Base-by-base conservation (phyloP, 2,329 filamentous ascomycete genomes). In the Pseudogymnoascus destructans region DNA sequence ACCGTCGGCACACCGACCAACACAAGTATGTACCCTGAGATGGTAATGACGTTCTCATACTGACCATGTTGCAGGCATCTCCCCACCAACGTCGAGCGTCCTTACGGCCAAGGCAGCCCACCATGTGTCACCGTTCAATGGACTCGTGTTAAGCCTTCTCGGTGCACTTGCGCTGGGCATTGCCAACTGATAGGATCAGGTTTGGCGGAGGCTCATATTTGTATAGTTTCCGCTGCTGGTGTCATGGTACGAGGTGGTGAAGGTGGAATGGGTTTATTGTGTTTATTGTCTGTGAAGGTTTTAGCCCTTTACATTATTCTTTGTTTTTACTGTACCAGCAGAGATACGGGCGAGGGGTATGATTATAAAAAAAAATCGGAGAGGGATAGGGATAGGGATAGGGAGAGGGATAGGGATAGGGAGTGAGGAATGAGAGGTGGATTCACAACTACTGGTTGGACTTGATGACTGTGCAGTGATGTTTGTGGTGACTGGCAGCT, bases 271-370 rank as follows among this genome's bases (percentile, higher is more conserved):
- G 25, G 23, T 30, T 30, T 15, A 52, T 52, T 52, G 25, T 52
- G 30, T 52, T 30, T 52, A 30, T 52, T 52, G 46, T 30, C 46
- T 52, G 46, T 52, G 46, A 17, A 52, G 46, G 46, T 52, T 30
- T 52, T 30, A 52, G 46, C 46, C 46, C 46, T 52, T 52, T 52
- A 52, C 46, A 52, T 52, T 30, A 52, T 52, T 52, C 46, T 30
- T 52, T 52, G 46, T 52, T 8, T 52, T 52, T 52, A 52, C 25
- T 30, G n/a, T 30, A 52, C 25, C 46, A 19, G 25, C 46, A 30
- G 46, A 30, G 17, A 52, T 52, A 52, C 15, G 23, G 46, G 23
- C 2, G 46, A 8, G 23, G 40, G n/a, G 25, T 23, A 17, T 11
- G 46, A 52, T 30, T 52, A n/a, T n/a, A n/a, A n/a, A n/a, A n/a